Conservation (phyloP, 805 yeast species). For the Naumovozyma castellii region DNA sequence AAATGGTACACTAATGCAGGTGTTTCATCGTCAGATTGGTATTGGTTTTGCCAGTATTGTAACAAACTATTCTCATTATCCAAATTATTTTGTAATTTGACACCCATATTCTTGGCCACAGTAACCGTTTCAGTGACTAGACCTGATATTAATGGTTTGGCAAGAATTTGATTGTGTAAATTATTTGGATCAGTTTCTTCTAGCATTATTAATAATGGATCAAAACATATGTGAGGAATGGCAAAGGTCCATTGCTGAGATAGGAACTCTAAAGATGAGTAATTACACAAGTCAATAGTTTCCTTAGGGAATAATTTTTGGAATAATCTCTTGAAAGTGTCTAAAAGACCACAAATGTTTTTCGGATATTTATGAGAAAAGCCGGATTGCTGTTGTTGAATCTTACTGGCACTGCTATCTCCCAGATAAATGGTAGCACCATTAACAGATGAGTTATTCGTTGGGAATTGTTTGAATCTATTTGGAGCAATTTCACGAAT, state of each 20-base stretch:
- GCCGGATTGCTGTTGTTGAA: slow-evolving; percentile 6
- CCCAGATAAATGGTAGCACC: slow-evolving; percentile 36
- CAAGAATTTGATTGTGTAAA: slow-evolving; percentile 58
- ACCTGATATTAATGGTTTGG: slow-evolving; percentile 79
- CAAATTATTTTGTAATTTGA: slow-evolving; percentile 49
- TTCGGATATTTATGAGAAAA: slow-evolving; percentile 14
- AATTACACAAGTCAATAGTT: slow-evolving; percentile 32
- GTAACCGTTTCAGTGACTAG: slow-evolving; percentile 63
- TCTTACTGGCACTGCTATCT: slow-evolving; percentile 11
- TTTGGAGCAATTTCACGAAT: slow-evolving; percentile 33
- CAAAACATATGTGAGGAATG: slow-evolving; percentile 66
- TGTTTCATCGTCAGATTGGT: slow-evolving; percentile 10
- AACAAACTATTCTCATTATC: slow-evolving; percentile 57
- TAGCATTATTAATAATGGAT: slow-evolving; percentile 64
- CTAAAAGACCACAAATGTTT: slow-evolving; percentile 14
- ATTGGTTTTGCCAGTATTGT: slow-evolving; percentile 37
- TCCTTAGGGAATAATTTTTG: slow-evolving; percentile 25
- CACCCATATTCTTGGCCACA: slow-evolving; percentile 68
- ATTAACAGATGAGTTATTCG: slow-evolving; percentile 25
- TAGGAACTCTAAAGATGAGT: slow-evolving; percentile 39
- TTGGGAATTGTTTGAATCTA: slow-evolving; percentile 27
- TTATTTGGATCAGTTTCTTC: slow-evolving; percentile 57
- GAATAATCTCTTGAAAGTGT: slow-evolving; percentile 26
- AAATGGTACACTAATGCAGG: slow-evolving; percentile 63
- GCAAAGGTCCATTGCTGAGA: slow-evolving; percentile 82